These are phyloP conservation scores for Cyberlindnera xylosilytica DNA, from an alignment of 805 yeast species.

Conservation along the genomic window DNA sequence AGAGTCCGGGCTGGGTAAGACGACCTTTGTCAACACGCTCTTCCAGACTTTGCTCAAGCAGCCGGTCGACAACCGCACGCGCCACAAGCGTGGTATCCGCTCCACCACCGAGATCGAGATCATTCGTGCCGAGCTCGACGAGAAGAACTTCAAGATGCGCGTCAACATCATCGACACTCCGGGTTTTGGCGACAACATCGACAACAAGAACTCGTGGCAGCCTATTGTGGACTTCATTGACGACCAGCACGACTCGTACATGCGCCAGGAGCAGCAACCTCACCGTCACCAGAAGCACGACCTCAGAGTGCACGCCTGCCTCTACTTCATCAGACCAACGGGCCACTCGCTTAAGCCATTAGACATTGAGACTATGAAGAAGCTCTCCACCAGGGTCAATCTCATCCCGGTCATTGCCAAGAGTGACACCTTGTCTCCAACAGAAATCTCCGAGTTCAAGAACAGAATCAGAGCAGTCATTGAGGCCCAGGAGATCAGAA, in stretches of 20 bases:
- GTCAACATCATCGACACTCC: conserved; percentile 89
- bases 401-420: conserved; percentile 73
- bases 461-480: conserved; percentile 76
- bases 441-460: conserved; percentile 26
- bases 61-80: conserved; percentile 37
- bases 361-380: conserved; percentile 87
- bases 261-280: conserved; percentile 96
- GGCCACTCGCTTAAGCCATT: conserved; percentile 85
- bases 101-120: conserved; percentile 78
- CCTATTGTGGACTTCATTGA: conserved; percentile 86
- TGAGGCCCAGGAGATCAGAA: conserved; percentile 77
- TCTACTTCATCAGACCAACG: conserved; percentile 88
- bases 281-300: conserved; percentile 62
- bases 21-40: conserved; percentile 85
- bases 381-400: conserved; percentile 74
- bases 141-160: conserved; percentile 73
- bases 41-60: conserved; percentile 72
- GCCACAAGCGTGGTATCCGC: conserved; percentile 55
- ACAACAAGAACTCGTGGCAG: conserved; percentile 82
- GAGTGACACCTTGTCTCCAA: conserved; percentile 27
- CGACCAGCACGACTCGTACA: conserved; percentile 82
- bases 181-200: conserved; percentile 89
- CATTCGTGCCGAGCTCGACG: conserved; percentile 76
- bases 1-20: conserved; percentile 88
- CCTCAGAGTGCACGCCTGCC: conserved; percentile 84